A percentile compares a stretch with the other conserved stretches of the same genome.
Conservation (phyloP, 2,329 filamentous ascomycete species). For the Penicillium nordicum region DNA sequence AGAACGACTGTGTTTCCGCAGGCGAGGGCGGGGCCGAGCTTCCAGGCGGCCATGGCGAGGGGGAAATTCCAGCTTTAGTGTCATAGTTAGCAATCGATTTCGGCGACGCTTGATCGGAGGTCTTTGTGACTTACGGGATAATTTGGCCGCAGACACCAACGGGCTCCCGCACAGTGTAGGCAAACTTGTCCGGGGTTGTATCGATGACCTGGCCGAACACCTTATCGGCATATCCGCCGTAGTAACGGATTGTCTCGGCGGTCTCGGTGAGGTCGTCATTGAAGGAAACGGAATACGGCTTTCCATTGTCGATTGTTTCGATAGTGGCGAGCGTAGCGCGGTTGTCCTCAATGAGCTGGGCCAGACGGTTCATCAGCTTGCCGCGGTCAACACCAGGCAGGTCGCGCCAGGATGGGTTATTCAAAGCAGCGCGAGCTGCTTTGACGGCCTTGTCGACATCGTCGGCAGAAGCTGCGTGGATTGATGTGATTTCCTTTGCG, state of each 20-base stretch:
- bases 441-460: constrained; percentile 37
- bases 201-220: constrained; percentile 78
- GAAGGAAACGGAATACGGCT: constrained; percentile 37
- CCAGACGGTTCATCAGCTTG: constrained; percentile 63
- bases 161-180: constrained; percentile 74
- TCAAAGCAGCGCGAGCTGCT: constrained; percentile 31
- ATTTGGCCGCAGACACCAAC: constrained; percentile 76
- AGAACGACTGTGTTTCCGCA: constrained; percentile 36
- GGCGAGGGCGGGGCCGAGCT: constrained; percentile 34
- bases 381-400: constrained; percentile 55
- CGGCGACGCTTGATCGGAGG: constrained; percentile 45
- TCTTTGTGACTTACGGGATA: constrained; percentile 76
- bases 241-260: constrained; percentile 39
- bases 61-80: constrained; percentile 35
- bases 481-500: constrained; percentile 29
- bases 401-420: constrained; percentile 29
- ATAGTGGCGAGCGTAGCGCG: constrained; percentile 57
- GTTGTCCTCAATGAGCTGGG: constrained; percentile 60
- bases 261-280: constrained; percentile 25
- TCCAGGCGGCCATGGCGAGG: constrained; percentile 65
- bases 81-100: background rate
- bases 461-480: constrained; percentile 31
- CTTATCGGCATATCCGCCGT: constrained; percentile 84
- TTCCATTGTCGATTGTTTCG: constrained; percentile 74
- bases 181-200: constrained; percentile 68